These are phyloP conservation scores for Colletotrichum paranaense DNA, from an alignment of 2,329 filamentous ascomycete genomes.

Conservation along the genomic window DNA sequence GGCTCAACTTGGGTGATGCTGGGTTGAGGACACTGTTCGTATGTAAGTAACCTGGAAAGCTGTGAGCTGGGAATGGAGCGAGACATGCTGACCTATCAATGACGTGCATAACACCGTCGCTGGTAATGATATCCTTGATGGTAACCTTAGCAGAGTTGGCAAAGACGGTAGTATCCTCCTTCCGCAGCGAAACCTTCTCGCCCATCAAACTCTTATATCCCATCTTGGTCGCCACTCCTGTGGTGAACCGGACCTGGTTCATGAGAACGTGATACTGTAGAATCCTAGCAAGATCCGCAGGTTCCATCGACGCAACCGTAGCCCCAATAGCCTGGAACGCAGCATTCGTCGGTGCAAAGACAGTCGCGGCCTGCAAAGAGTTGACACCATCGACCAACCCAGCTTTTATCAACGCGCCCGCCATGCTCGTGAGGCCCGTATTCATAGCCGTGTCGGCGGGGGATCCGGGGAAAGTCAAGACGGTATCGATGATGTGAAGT, in stretches of 20 bases:
- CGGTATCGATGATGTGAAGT: constrained; percentile 63
- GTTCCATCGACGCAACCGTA: constrained; percentile 57
- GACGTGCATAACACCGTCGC: constrained; percentile 69
- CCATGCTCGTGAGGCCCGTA: constrained; percentile 53
- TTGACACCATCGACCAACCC: constrained; percentile 54
- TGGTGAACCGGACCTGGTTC: constrained; percentile 52
- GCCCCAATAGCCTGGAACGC: constrained; percentile 69
- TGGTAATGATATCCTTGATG: constrained; percentile 62
- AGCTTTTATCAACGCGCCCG: constrained; percentile 48
- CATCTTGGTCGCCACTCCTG: constrained; percentile 29
- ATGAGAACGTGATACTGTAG: constrained; percentile 74
- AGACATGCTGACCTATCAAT: constrained; percentile 63
- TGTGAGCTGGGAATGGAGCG: neutral
- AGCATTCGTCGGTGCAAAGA: constrained; percentile 72
- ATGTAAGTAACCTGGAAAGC: constrained; percentile 36
- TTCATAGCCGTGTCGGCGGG: constrained; percentile 62
- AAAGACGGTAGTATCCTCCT: constrained; percentile 55
- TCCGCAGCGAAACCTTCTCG: constrained; percentile 51
- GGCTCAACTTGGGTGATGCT: constrained; percentile 41
- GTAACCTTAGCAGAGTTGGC: constrained; percentile 64
- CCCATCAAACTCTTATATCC: constrained; percentile 43
- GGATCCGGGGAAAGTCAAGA: constrained; percentile 58
- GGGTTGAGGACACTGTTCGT: constrained; percentile 51
- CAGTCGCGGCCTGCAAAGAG: constrained; percentile 53
- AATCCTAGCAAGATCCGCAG: constrained; percentile 60